Base-by-base conservation (phyloP, 805 yeast genomes). In the Saccharomyces paradoxus region DNA sequence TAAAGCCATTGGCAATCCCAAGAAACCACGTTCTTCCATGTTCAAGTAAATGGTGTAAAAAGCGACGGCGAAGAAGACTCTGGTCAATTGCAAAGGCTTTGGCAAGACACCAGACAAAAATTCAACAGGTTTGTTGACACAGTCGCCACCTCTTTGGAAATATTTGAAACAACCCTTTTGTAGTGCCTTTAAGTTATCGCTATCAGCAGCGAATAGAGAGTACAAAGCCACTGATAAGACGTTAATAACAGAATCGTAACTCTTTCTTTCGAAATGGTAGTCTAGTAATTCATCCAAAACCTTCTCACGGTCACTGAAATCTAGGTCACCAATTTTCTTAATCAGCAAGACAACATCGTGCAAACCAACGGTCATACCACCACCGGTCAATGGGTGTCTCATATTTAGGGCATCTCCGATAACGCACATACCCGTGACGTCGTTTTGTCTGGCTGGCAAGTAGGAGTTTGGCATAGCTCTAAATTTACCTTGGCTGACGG, bases 321-420 rank as follows among this genome's bases (percentile, higher is more conserved):
- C 73, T 49, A 69, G 51, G 44, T 68, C 67, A 56, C 71, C 72
- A 31, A 70, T 68, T 64, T 52, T 77, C 63, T 53, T 86, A 52
- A 94, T 75, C 44, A 87, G 71, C 60, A 80, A 78, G 21, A 87
- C 82, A 49, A 90, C 76, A 70, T 94, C 99, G 66, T 84, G 87
- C 56, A 94, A 75, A 1, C 97, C 97, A 47, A 94, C 99, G 27
- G 98, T 90, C 99, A 94, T 94, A 57, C 99, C 99, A 59, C 99
- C 99, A 52, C 99, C 99, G 1, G 98, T 94, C 57, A 94, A 79
- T 28, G 99, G 99, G 69, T 94, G 99, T 69, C 99, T 81, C 97
- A 94, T 94, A 70, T 94, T 94, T 62, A 91, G 77, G 1, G 99
- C 88, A 69, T 94, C 99, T 50, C 99, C 99, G 37, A 94, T 67